Conservation (phyloP, 306 rosid genomes). For the Castanea sativa region DNA sequence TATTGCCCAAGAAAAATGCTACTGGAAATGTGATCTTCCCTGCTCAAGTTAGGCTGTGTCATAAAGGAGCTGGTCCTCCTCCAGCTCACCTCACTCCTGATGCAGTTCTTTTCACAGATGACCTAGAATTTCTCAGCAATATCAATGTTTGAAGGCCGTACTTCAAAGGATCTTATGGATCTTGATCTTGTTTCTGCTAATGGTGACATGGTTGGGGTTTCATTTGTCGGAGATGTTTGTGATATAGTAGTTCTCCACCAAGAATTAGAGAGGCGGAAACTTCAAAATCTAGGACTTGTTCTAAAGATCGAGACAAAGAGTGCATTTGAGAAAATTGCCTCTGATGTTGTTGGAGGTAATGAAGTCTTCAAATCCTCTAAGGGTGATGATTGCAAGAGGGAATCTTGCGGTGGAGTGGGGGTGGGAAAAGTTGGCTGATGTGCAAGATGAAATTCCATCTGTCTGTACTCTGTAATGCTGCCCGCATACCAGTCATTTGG, state of each 20-base stretch:
- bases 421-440: constrained; percentile 1
- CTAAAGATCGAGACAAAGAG: not conserved
- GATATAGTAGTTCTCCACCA: constrained; percentile 3
- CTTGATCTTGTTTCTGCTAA: constrained; percentile 9
- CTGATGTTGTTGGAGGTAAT: not conserved
- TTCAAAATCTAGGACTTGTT: not conserved
- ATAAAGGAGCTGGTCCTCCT: not conserved
- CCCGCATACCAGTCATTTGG: constrained; percentile 5
- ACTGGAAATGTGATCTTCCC: constrained; percentile 7
- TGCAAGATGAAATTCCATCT: constrained; percentile 10
- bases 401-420: constrained; percentile 12
- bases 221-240: not conserved
- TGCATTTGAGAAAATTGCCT: constrained; percentile 10
- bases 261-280: constrained; percentile 2
- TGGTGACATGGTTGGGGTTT: constrained; percentile 10
- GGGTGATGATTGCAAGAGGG: constrained; percentile 10
- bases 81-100: not conserved
- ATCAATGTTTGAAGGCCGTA: not conserved
- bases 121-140: not conserved
- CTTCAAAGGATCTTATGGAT: constrained; percentile 5
- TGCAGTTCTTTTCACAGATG: constrained; percentile 6
- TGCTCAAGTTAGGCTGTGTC: constrained; percentile 6
- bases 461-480: not conserved
- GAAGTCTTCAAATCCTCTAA: not conserved
- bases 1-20: constrained; percentile 2